Base-by-base conservation (phyloP, 2,329 filamentous ascomycete genomes). In the Hymenoscyphus linearis region DNA sequence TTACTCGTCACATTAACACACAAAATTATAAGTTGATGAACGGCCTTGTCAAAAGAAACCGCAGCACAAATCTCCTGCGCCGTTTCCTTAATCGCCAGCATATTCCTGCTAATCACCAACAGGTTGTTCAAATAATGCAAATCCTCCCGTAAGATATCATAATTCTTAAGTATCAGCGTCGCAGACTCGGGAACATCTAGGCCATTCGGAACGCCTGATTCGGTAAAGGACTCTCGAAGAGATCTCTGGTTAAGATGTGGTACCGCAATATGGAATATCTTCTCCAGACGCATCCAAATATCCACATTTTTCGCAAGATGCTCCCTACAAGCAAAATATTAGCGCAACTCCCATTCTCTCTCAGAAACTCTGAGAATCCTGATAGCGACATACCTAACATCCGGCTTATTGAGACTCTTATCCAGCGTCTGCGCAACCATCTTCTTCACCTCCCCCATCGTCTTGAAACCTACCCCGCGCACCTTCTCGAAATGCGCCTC, bases 1-100 rank as follows among this genome's bases (percentile, higher is more conserved):
- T 88, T 88, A 69, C 84, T 86, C 0, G 85, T 85, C 26, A 88
- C 83, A 69, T 86, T 87, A 22, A 87, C 82, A 66, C 85, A 87
- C 9, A 88, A 77, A 35, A 85, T 83, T 63, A 88, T 85, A 2
- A 85, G 81, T 70, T 86, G 84, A 64, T 86, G 85, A 2, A 87
- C 83, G 75, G 85, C 85, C 68, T 86, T 83, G 66, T 88, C 84
- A 64, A 87, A 86, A 58, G 83, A 80, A 16, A 86, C 82, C 7
- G 84, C 83, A 10, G 84, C 83, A 61, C 85, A 87, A 7, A 88
- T 79, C 66, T 88, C 85, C 70, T 88, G 85, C 1, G 85, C 84
- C 3, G 87, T 82, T 68, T 86, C 82, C 13, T 85, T 81, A 10
- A 85, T 86, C 34, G 87, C 85, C 26, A 88, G 77, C 63, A 88